Percentiles rank a stretch among this genome's conserved stretches.
Conservation (phyloP, 2,329 filamentous ascomycete species). For the Zalaria sp. region DNA sequence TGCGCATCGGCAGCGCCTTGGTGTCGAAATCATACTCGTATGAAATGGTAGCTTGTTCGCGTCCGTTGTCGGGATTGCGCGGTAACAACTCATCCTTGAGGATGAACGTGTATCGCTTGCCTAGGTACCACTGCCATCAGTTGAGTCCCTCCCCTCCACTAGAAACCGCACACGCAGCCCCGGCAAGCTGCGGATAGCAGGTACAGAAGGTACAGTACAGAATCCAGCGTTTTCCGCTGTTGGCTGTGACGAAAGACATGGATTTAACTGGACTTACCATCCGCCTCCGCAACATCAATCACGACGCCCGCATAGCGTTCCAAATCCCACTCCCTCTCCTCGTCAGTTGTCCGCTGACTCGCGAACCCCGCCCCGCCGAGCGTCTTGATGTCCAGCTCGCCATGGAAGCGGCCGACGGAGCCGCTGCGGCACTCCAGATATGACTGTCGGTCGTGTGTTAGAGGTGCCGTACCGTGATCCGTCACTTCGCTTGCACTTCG, state of each 20-base stretch:
- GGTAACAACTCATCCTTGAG: slow-evolving; percentile 56
- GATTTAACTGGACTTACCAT: slow-evolving; percentile 25
- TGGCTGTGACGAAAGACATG: background rate
- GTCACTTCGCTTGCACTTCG: background rate
- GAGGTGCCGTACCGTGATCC: background rate
- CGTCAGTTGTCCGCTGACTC: slow-evolving; percentile 53
- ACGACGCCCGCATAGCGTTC: slow-evolving; percentile 46
- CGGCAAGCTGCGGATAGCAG: too few relatives aligned
- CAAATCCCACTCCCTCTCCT: slow-evolving; percentile 48
- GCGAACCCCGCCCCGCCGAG: slow-evolving; percentile 74
- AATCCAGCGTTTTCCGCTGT: background rate
- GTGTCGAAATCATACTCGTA: slow-evolving; percentile 58
- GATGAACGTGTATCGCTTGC: slow-evolving; percentile 57
- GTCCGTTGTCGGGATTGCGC: slow-evolving; percentile 42
- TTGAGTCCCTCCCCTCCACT: background rate
- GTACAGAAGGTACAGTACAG: too few relatives aligned
- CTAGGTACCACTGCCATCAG: background rate
- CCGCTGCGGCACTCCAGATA: slow-evolving; percentile 26
- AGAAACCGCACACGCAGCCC: background rate
- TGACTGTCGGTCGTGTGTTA: slow-evolving; percentile 23
- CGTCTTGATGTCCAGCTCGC: slow-evolving; percentile 56
- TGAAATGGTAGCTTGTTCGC: slow-evolving; percentile 57
- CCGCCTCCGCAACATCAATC: slow-evolving; percentile 37
- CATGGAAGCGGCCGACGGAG: slow-evolving; percentile 42
- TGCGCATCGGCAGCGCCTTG: slow-evolving; percentile 8